Evolutionary conservation across 148 eudicot genomes (phyloP).

Genomic region (Rhododendron molle): DNA sequence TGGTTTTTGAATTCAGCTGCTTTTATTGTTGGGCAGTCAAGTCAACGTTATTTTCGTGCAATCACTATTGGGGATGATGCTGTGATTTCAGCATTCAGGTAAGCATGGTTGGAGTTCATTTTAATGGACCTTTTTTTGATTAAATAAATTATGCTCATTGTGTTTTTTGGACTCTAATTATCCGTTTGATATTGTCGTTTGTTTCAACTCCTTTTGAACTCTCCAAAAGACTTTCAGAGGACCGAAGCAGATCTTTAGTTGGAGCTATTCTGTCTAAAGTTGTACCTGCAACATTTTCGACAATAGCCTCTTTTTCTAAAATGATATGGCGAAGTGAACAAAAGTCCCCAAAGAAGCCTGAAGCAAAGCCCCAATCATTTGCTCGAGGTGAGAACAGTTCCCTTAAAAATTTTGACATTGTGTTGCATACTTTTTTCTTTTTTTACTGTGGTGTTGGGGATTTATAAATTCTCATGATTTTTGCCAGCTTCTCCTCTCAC

Average conservation of each 20-base stretch:
- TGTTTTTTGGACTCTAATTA: neutral
- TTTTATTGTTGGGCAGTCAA: slow-evolving; percentile 99
- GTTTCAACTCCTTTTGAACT: slow-evolving; percentile 8
- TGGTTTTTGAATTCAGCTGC: slow-evolving; percentile 90
- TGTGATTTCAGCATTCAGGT: slow-evolving; percentile 95
- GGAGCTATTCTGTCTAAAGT: slow-evolving; percentile 92
- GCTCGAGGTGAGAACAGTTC: slow-evolving; percentile 57
- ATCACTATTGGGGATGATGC: slow-evolving; percentile 85
- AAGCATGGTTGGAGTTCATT: slow-evolving; percentile 9
- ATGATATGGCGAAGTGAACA: slow-evolving; percentile 76
- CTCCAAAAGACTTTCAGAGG: slow-evolving; percentile 75
- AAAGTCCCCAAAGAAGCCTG: slow-evolving; percentile 47
- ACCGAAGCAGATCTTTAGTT: slow-evolving; percentile 74
- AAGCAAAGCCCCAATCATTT: slow-evolving; percentile 80
- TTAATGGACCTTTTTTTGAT: neutral
- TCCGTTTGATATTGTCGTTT: neutral
- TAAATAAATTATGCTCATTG: neutral
- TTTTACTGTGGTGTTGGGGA: no score
- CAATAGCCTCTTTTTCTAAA: slow-evolving; percentile 78
- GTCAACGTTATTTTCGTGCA: slow-evolving; percentile 84
- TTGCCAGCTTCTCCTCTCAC: slow-evolving; percentile 80
- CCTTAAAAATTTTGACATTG: neutral
- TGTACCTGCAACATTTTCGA: slow-evolving; percentile 89
- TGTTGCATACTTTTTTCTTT: neutral
- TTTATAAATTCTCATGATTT: neutral